Percentiles rank a stretch among this genome's conserved stretches.
Evolutionary conservation across 2,329 filamentous ascomycete genomes (phyloP).

Genomic region (Mycosphaerella arachidis): DNA sequence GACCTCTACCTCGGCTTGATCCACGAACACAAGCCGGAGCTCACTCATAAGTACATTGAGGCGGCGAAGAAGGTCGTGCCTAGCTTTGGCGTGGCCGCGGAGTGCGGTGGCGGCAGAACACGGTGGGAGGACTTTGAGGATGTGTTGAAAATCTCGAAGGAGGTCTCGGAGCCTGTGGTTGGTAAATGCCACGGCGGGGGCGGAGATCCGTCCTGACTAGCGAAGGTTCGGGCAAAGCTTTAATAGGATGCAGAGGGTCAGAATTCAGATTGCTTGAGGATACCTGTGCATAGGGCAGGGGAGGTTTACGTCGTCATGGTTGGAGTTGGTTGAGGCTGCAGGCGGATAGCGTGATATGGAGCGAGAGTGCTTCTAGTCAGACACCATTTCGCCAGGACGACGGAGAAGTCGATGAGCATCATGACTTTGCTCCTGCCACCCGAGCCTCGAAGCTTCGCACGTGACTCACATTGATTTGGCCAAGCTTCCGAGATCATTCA

Average conservation of each 20-base stretch:
- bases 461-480: too few species aligned
- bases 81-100: conserved; percentile 40
- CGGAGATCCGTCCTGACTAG: not conserved
- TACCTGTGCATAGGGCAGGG: not conserved
- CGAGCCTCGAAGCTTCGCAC: too few species aligned
- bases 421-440: too few species aligned
- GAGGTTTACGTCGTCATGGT: not conserved
- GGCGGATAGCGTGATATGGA: too few species aligned
- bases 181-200: not conserved
- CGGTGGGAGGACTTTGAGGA: conserved; percentile 29
- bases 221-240: not conserved
- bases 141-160: conserved; percentile 20
- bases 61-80: conserved; percentile 32
- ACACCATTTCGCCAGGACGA: too few species aligned
- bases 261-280: not conserved
- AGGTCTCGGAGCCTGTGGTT: conserved; percentile 14
- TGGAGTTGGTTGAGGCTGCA: too few species aligned
- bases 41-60: conserved; percentile 37
- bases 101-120: conserved; percentile 41
- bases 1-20: conserved; percentile 42
- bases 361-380: too few species aligned
- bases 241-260: not conserved
- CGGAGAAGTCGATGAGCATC: too few species aligned
- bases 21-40: conserved; percentile 37
- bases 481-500: too few species aligned